Base-by-base conservation (phyloP, 768 basidiomycete genomes). In the Lactarius quietus region DNA sequence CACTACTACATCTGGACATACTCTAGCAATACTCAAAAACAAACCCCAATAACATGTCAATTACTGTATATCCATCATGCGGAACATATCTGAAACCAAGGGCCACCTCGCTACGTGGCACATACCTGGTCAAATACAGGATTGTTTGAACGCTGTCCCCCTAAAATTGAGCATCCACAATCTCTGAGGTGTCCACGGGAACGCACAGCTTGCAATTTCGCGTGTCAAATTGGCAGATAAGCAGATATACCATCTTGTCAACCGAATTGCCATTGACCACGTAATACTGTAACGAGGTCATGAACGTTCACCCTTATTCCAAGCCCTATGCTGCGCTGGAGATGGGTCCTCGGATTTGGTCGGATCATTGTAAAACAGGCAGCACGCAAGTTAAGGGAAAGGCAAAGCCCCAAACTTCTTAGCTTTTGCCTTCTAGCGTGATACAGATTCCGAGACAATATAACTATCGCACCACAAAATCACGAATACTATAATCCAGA, bases 21-120 rank as follows among this genome's bases (percentile, higher is more conserved):
- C n/a, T n/a, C n/a, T n/a, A n/a, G n/a, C n/a, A n/a, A n/a, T n/a
- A n/a, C n/a, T n/a, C n/a, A n/a, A n/a, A n/a, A n/a, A n/a, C n/a
- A n/a, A n/a, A n/a, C n/a, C n/a, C n/a, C n/a, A n/a, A n/a, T n/a
- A n/a, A n/a, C n/a, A n/a, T n/a, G n/a, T n/a, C n/a, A n/a, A n/a
- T n/a, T n/a, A n/a, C n/a, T n/a, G n/a, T n/a, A n/a, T n/a, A n/a
- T n/a, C n/a, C n/a, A n/a, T n/a, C n/a, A n/a, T n/a, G n/a, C n/a
- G n/a, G n/a, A n/a, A 45, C 23, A n/a, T 23, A 9, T 23, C 8
- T n/a, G 15, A 35, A 45, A 20, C 23, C 8, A 45, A 18, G 18
- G 33, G 48, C 6, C 4, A 7, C 35, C 26, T 26, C 23, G 38
- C 63, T 56, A 60, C 41, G 59, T 61, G 64, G 64, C 43, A 41